phyloP scores from a whole-genome alignment of 345 rosid species.

The Corchorus capsularis region DNA sequence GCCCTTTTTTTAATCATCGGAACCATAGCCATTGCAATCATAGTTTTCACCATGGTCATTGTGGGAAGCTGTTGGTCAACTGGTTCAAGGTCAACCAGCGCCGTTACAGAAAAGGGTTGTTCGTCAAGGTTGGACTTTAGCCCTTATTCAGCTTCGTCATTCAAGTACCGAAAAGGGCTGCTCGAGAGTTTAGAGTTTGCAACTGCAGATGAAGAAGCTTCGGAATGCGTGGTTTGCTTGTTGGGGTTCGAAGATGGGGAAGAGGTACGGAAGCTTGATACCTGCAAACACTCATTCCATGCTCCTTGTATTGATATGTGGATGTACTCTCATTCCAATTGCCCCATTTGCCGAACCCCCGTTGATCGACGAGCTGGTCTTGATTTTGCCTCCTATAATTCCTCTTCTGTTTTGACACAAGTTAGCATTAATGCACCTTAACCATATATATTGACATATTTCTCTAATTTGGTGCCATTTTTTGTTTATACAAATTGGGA shows the following conservation, averaged over 20 bases:
- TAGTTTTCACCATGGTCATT: not conserved
- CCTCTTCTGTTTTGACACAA: not conserved
- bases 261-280: slow-evolving; percentile 29
- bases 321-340: slow-evolving; percentile 35
- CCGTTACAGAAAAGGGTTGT: not conserved
- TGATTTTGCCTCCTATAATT: not conserved
- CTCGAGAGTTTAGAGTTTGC: not conserved
- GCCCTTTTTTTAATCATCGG: not conserved
- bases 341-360: slow-evolving; percentile 38
- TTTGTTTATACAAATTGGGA: too few relatives aligned
- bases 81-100: not conserved
- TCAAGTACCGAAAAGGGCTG: slow-evolving; percentile 32
- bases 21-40: not conserved
- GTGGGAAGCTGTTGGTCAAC: not conserved
- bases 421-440: not conserved
- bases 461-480: too few relatives aligned
- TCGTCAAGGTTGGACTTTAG: not conserved
- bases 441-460: too few relatives aligned
- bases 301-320: slow-evolving; percentile 42
- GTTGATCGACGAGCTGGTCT: slow-evolving; percentile 9
- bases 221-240: slow-evolving; percentile 32
- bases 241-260: slow-evolving; percentile 33
- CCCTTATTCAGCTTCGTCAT: slow-evolving; percentile 18
- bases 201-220: not conserved
- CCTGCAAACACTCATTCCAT: slow-evolving; percentile 38